A percentile compares a stretch with the other conserved stretches of the same genome.
These are phyloP conservation scores for Begonia peltatifolia DNA, from an alignment of 306 rosid genomes.

Conservation along the genomic window DNA sequence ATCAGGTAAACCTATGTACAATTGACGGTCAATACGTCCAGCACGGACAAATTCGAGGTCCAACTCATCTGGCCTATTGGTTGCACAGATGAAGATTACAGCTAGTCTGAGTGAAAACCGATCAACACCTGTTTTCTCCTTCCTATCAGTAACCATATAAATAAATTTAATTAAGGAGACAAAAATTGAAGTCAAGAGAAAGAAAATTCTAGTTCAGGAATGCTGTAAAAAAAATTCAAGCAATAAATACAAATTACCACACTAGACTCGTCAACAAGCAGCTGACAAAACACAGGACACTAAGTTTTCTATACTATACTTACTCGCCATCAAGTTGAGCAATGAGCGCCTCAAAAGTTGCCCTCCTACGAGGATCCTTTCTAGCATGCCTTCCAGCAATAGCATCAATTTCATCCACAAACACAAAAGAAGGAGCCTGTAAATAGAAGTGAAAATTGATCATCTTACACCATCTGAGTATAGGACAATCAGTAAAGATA, in stretches of 20 bases:
- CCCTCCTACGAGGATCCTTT: conserved; percentile 83
- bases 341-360: conserved; percentile 89
- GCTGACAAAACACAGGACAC: conserved; percentile 1
- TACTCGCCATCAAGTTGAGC: conserved; percentile 96
- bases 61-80: conserved; percentile 89
- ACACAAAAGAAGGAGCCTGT: conserved; percentile 90
- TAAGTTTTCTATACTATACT: conserved; percentile 21
- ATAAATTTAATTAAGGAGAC: not conserved
- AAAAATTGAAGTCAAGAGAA: not conserved
- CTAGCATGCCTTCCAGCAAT: conserved; percentile 95
- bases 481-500: not conserved
- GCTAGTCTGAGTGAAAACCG: conserved; percentile 91
- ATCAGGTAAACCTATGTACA: conserved; percentile 91
- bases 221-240: too few species aligned
- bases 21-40: conserved; percentile 92
- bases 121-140: conserved; percentile 81
- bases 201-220: too few species aligned
- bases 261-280: too few species aligned
- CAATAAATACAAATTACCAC: too few species aligned
- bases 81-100: conserved; percentile 91
- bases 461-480: too few species aligned
- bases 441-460: conserved; percentile 3
- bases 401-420: conserved; percentile 98
- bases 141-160: conserved; percentile 24
- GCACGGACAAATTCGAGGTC: conserved; percentile 80